Base-by-base conservation (phyloP, 345 rosid genomes). In the Barbarea vulgaris region DNA sequence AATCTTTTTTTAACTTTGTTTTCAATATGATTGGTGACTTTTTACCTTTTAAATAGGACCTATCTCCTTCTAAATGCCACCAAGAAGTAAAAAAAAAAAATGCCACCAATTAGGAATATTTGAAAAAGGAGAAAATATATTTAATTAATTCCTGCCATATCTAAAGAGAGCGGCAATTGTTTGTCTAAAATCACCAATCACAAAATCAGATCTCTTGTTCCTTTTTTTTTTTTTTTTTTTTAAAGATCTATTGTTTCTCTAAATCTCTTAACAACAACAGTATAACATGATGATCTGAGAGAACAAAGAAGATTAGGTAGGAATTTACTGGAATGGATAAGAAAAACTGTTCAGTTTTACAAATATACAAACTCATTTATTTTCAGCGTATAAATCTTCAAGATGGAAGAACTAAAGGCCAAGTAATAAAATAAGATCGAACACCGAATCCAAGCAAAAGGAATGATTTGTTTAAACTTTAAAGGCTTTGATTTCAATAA, bases 21-120 rank as follows among this genome's bases (percentile, higher is more conserved):
- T 68, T 62, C 64, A 62, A 52, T 34, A 31, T 62, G 70, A 76
- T 41, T 59, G 8, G 62, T 14, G 33, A 52, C 64, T 42, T 69
- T 50, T 61, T 31, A 75, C 47, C 47, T 48, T 36, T 56, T n/a
- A 4, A 33, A 54, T n/a, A 30, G 6, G 34, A 44, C 19, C 12
- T 21, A 13, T 54, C 42, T 64, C 76, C 9, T 52, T 22, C 39
- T 17, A 27, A 50, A 58, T 27, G 34, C 18, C 44, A 67, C 54
- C 68, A 58, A 19, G 48, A 44, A 15, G 18, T 44, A 15, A 41
- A 4, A 14, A 41, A 28, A 28, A 5, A 39, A 42, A 15, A 42
- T 42, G 9, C 48, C 48, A 44, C 48, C 19, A 15, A 44, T n/a
- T 31, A 53, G 2, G 11, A 18, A 28, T 62, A 2, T 18, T 30